Evolutionary conservation across 2,329 filamentous ascomycete species (phyloP), one percentile per base, ranked within the genome.

Genomic region (Aspergillus uvarum): DNA sequence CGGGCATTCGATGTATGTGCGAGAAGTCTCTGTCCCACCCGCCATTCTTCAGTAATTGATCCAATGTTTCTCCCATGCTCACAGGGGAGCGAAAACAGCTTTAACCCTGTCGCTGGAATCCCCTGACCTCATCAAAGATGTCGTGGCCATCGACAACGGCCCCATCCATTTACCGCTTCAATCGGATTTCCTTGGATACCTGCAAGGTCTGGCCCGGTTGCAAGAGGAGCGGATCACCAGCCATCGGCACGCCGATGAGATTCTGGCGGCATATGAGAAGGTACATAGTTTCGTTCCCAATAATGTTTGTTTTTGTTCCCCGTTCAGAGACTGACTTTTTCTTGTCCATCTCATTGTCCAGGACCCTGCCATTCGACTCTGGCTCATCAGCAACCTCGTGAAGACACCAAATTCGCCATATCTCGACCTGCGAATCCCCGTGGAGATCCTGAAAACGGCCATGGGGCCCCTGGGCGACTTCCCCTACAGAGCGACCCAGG

Each of bases 101-200:
- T 56, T 69, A 29, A 62, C 62, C 4, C 61, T 69, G 11, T 63
- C 67, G 21, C 55, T 69, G 24, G 61, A 65, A 11, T 62, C 62
- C 2, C 64, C 67, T 6, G 54, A 63, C 14, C 52, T 67, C 3
- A 49, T 69, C 10, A 64, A 62, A 11, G 51, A 63, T 22, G 58
- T 69, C 19, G 54, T 69, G 22, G 67, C 67, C n/a, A 59, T 69
- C 32, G 67, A 69, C 26, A 69, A 69, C 51, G 55, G 63, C 8
- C 67, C 67, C 2, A 63, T 69, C 11, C 51, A 61, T 35, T 32
- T 66, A 21, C 63, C 62, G 6, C 11, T 69, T 4, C 50, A 49
- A 5, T 24, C 54, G 8, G 66, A 69, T n/a, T 69, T 69, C 14
- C 19, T 49, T 10, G 59, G 51, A 16, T 96, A 96, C 76, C 82